Base-by-base conservation (phyloP, 176 grass and related monocot species). In the Echinochloa phyllopogon region DNA sequence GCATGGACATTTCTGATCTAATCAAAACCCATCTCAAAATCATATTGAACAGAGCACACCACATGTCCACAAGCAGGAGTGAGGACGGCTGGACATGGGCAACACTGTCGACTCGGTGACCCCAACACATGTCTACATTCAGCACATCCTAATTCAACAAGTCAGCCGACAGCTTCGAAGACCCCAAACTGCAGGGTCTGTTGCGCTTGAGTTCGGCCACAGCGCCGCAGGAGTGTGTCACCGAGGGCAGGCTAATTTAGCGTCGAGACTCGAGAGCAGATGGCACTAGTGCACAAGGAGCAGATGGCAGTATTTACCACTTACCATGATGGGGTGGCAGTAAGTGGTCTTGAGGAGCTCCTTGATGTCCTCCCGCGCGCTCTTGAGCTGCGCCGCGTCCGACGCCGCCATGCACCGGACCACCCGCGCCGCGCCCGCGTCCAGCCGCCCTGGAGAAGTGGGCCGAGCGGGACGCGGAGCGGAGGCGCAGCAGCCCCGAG, bases 311-410 rank as follows among this genome's bases (percentile, higher is more conserved):
- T 33, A 47, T 8, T 16, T 18, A 9, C 29, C 3, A 64, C 25
- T 41, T 95, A 98, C 96, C 96, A 98, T 21, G 80, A 98, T 95
- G 0, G 96, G 96, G 74, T 98, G 89, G 81, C 83, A 92, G 83
- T 83, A 91, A 0, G 73, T 95, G 56, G 81, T 81, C 77, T 89
- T 91, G 63, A 98, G 91, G 52, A 95, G 70, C 55, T 87, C 88
- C 82, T 78, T 98, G 77, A 98, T 98, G 63, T 98, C 96, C 85
- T 94, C 91, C 91, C 87, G 81, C 4, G 93, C 96, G 74, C 77
- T 82, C 78, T 90, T 98, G 85, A 98, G 80, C 87, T 95, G 93
- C 77, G 77, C 86, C 15, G 85, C 82, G 48, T 95, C 93, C 8
- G 96, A 91, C 68, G 91, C 87, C 70, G 89, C 83, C 88, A 83